Base-by-base conservation (phyloP, 495 filamentous ascomycete genomes). In the Thermothielavioides terrestris region DNA sequence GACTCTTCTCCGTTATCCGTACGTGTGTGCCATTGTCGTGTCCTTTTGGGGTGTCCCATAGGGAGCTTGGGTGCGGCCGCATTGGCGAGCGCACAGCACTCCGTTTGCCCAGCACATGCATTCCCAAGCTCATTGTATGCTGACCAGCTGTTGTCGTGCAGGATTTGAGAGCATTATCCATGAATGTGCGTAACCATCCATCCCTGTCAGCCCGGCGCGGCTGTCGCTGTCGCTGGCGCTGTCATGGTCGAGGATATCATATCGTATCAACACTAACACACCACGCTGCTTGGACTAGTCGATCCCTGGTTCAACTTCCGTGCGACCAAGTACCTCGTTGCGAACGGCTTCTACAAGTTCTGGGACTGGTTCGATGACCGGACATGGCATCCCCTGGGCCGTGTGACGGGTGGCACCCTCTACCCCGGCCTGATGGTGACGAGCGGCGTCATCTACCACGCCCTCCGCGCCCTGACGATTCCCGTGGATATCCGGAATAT, bases 221-320 rank as follows among this genome's bases (percentile, higher is more conserved):
- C 35, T 8, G 10, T 10, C 42, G 8, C 27, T 15, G n/a, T n/a
- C n/a, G n/a, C n/a, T n/a, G n/a, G n/a, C n/a, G n/a, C n/a, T n/a
- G n/a, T n/a, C n/a, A n/a, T n/a, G n/a, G n/a, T n/a, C n/a, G n/a
- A n/a, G n/a, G n/a, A n/a, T n/a, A n/a, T n/a, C n/a, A n/a, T n/a
- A 6, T n/a, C 12, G 11, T 17, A 96, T 49, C 7, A 32, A 50
- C 55, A 45, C 61, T 67, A 54, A 67, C 57, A 65, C 52, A n/a
- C n/a, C n/a, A n/a, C n/a, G n/a, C n/a, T n/a, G n/a, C n/a, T n/a
- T 46, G 51, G 31, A 45, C 53, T 57, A 97, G 92, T 97, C 71
- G 92, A 99, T 70, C 94, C 94, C n/a, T 99, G 94, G 94, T 99
- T 99, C 71, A 99, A 99, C 70, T 99, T 99, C 71, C 78, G 94